Base-by-base conservation (phyloP, 2,329 filamentous ascomycete genomes). In the Boeremia exigua region DNA sequence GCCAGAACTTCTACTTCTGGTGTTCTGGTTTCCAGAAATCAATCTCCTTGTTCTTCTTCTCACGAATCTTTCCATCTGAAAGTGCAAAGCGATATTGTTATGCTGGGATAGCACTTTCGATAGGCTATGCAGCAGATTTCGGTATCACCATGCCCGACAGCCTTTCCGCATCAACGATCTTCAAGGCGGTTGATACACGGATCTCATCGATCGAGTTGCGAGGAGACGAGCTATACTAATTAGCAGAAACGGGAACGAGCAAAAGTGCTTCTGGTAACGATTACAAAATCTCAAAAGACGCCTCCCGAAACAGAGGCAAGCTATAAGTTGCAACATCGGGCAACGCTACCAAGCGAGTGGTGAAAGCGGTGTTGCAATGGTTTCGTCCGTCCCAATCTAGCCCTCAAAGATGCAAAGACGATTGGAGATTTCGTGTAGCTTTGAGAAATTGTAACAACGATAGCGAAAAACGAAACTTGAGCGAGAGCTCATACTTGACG, bases 1-100 rank as follows among this genome's bases (percentile, higher is more conserved):
- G 59, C 14, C 65, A 75, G 45, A 59, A 69, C 8, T 66, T 72
- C 36, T 74, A 74, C 52, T 69, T 70, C 43, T 44, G 59, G 11
- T 43, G 43, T 10, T 30, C 54, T 4, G 59, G 63, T 14, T 42
- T 67, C 23, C 48, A 66, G 36, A 63, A 70, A 47, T 46, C 70
- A 32, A 62, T 62, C 3, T 60, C 74, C 57, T 37, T 73, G 45
- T 56, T 64, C 54, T 65, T 66, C 57, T 62, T 63, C 52, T 47
- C 65, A 3, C 56, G 66, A 34, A 66, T 76, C 58, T 61, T 70
- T 48, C 71, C 72, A 1, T 37, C 58, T 59, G 10, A 40, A 55
- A 36, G 9, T 29, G 56, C 29, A 59, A 43, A 36, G 40, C 7
- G 43, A 2, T 50, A 67, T 9, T 64, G 64, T 34, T 63, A 54